Conservation (phyloP, 78 protist species). For the Dictyostelium intermedium region DNA sequence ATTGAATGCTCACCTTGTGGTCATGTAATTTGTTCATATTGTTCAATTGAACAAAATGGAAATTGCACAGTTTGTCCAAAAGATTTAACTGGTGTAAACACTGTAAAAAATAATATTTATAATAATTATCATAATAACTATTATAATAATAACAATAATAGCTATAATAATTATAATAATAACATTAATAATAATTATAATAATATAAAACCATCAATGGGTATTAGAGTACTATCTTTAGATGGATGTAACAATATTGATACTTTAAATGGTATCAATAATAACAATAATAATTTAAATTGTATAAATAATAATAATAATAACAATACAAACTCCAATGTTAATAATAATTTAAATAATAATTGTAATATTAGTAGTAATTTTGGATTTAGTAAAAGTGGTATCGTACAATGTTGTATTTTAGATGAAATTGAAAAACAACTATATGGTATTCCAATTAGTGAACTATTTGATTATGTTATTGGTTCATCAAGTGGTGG, state of each 20-base stretch:
- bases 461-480: slow-evolving; percentile 3
- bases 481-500: slow-evolving; percentile 10
- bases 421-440: slow-evolving; percentile 5
- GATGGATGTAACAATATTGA: slow-evolving; percentile 40
- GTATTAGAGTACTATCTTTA: slow-evolving; percentile 17
- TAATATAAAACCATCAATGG: not conserved
- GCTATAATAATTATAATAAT: not conserved
- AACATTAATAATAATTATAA: not conserved
- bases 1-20: slow-evolving; percentile 13
- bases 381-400: not conserved
- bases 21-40: not conserved
- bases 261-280: not conserved
- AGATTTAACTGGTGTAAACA: not conserved
- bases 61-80: not conserved
- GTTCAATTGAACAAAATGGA: not conserved
- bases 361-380: not conserved
- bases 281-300: not conserved
- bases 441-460: not conserved
- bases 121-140: not conserved
- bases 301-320: too few relatives aligned
- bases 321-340: too few relatives aligned
- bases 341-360: not conserved
- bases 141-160: not conserved
- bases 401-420: slow-evolving; percentile 19
- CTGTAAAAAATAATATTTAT: not conserved